These are phyloP conservation scores for Solanum sitiens DNA, from an alignment of 257 asterid species.

Conservation along the genomic window DNA sequence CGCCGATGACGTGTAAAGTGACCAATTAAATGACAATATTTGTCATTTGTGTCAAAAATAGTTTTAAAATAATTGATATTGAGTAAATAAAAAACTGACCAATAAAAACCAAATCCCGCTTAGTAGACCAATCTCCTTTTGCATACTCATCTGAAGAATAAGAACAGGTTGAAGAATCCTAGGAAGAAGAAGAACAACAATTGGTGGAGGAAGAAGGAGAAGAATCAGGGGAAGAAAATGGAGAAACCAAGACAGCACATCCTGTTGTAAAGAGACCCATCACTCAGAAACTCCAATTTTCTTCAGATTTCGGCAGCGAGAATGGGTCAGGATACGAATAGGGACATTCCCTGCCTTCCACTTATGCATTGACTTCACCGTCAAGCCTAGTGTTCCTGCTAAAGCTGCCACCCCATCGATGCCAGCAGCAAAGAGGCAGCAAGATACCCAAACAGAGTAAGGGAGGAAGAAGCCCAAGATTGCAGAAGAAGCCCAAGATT, in stretches of 20 bases:
- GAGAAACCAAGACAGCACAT: neutral
- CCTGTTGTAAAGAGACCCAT: neutral
- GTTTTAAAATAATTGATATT: too few species aligned
- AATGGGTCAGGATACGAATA: neutral
- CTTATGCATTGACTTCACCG: neutral
- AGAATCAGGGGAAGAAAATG: neutral
- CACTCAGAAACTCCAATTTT: neutral
- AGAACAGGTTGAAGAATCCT: neutral
- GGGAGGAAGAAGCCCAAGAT: neutral
- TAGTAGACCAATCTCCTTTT: neutral
- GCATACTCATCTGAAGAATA: neutral
- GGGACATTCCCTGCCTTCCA: neutral
- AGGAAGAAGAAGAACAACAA: neutral
- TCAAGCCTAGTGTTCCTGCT: neutral
- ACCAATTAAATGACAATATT: too few species aligned
- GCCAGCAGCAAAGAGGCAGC: neutral
- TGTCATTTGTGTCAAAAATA: too few species aligned
- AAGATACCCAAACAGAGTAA: neutral
- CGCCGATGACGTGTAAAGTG: too few species aligned
- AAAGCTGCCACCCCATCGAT: neutral
- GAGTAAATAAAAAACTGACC: too few species aligned
- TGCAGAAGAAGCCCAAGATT: neutral
- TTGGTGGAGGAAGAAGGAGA: neutral
- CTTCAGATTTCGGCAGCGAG: neutral
- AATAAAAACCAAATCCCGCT: neutral